A percentile compares a stretch with the other conserved stretches of the same genome.
Evolutionary conservation across 78 protist species (phyloP).

Genomic region (Chrysochromulina tobinii): DNA sequence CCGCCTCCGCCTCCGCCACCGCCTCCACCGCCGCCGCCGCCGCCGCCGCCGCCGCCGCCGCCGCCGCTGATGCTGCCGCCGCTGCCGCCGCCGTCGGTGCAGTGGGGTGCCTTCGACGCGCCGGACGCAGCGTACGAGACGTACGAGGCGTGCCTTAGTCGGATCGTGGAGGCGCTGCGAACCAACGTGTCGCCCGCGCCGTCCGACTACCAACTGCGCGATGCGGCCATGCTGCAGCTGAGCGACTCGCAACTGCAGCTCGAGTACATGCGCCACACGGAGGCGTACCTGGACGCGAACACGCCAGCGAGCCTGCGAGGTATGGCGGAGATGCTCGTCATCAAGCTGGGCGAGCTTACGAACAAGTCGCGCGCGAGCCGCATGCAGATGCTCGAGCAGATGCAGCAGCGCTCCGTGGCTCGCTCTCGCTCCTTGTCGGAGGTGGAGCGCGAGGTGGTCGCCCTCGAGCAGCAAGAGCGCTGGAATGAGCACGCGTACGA

Average conservation of each 20-base stretch:
- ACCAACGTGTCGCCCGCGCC: background rate
- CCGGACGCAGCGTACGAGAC: no score
- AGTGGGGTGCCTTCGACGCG: no score
- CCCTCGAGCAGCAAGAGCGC: background rate
- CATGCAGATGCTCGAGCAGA: background rate
- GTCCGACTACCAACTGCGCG: background rate
- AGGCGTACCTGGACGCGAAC: background rate
- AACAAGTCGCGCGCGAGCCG: background rate
- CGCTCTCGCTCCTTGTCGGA: no score
- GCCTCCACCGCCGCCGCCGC: no score
- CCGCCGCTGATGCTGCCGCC: no score
- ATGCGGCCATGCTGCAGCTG: background rate
- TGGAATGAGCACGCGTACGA: background rate
- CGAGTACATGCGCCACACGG: background rate
- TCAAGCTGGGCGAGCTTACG: background rate
- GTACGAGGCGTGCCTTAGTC: no score
- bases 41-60: no score
- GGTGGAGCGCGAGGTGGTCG: no score
- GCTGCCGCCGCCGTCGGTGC: no score
- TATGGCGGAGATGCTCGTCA: slow-evolving; percentile 5
- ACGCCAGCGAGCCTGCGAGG: background rate
- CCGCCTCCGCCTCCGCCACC: no score
- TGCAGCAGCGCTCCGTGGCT: background rate
- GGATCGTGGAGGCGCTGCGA: background rate
- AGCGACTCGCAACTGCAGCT: background rate